Conservation (phyloP, 2,329 filamentous ascomycete genomes). For the Claviceps pazoutovae region DNA sequence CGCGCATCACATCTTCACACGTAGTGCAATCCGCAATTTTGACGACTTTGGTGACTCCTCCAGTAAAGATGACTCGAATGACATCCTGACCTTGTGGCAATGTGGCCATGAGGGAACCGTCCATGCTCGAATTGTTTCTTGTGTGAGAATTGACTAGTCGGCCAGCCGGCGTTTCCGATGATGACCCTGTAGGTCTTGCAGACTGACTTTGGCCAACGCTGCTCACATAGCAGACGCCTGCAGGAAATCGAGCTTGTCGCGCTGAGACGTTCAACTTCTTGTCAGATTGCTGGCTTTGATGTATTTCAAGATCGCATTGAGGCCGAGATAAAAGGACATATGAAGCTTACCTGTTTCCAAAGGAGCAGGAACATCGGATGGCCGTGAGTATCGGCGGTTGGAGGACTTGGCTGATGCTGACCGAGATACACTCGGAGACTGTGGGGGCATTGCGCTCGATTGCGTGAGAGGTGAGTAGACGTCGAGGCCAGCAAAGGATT, state of each 20-base stretch:
- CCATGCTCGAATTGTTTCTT: slow-evolving; percentile 69
- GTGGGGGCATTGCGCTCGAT: slow-evolving; percentile 29
- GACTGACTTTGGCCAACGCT: slow-evolving; percentile 32
- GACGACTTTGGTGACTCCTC: slow-evolving; percentile 82
- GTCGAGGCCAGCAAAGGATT: slow-evolving; percentile 73
- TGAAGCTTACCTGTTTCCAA: slow-evolving; percentile 33
- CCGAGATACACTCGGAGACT: slow-evolving; percentile 42
- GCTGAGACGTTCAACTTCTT: slow-evolving; percentile 26
- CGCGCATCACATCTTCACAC: slow-evolving; percentile 82
- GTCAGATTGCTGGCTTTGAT: slow-evolving; percentile 16
- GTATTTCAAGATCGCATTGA: slow-evolving; percentile 22
- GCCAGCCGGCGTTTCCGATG: slow-evolving; percentile 47
- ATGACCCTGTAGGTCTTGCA: slow-evolving; percentile 2
- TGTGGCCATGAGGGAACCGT: slow-evolving; percentile 73
- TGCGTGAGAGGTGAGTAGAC: slow-evolving; percentile 32
- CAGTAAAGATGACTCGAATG: slow-evolving; percentile 86
- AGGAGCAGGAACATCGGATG: slow-evolving; percentile 35
- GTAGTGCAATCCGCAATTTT: slow-evolving; percentile 86
- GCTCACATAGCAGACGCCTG: slow-evolving; percentile 32
- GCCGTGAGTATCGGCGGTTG: slow-evolving; percentile 52
- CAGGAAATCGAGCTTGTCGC: slow-evolving; percentile 42
- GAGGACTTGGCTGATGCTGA: slow-evolving; percentile 21
- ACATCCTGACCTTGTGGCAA: slow-evolving; percentile 76
- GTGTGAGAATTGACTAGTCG: slow-evolving; percentile 55
- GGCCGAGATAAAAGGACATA: slow-evolving; percentile 32